These are phyloP conservation scores for Persicaria tinctoria DNA, from an alignment of 148 eudicot species.

Conservation along the genomic window DNA sequence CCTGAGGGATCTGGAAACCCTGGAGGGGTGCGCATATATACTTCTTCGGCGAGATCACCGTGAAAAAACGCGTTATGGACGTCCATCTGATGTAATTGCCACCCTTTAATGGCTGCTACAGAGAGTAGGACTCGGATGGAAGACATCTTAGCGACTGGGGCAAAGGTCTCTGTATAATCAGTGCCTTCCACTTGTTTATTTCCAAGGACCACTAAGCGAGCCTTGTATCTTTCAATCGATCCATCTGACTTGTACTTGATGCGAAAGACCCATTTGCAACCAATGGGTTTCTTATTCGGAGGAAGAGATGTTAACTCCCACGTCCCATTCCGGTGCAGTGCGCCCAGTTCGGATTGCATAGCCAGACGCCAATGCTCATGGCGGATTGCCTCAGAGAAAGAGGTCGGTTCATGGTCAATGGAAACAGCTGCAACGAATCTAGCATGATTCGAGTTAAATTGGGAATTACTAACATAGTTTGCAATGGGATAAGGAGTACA, in stretches of 20 bases:
- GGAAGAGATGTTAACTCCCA: not conserved
- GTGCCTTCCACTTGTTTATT: not conserved
- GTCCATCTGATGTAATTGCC: not conserved
- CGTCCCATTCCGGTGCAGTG: not conserved
- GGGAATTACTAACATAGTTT: not conserved
- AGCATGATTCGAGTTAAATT: not conserved
- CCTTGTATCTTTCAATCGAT: conserved; percentile 3
- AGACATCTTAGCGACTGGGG: too few species aligned
- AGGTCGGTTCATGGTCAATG: not conserved
- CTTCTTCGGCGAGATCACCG: not conserved
- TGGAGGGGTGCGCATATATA: not conserved
- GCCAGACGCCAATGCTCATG: not conserved
- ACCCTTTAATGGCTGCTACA: not conserved
- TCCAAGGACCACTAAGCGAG: not conserved
- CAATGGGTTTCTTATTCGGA: not conserved
- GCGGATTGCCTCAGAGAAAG: not conserved
- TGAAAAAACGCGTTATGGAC: not conserved
- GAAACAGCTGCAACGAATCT: not conserved
- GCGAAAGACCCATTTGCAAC: not conserved
- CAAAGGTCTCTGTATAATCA: not conserved
- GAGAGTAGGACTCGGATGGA: not conserved
- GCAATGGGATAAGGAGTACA: not conserved
- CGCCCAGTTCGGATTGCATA: not conserved
- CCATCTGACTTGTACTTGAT: not conserved
- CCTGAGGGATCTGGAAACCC: not conserved